These are phyloP conservation scores for Asterochloris sp. DNA, from an alignment of 139 green algal species.

Conservation along the genomic window DNA sequence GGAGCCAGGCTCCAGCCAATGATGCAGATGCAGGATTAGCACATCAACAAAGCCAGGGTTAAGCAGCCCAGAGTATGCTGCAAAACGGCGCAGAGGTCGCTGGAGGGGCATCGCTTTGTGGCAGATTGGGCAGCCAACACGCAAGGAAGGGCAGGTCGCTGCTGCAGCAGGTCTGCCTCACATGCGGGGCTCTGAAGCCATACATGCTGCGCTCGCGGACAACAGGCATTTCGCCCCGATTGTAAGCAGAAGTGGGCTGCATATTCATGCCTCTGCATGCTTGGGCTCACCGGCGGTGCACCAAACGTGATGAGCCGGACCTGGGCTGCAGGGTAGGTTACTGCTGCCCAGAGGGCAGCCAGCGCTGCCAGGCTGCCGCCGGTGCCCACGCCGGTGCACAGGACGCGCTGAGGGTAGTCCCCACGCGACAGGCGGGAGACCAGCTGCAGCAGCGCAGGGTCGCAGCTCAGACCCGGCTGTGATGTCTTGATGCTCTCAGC, in stretches of 20 bases:
- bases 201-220: not conserved
- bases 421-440: not conserved
- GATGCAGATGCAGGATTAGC: too few relatives aligned
- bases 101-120: not conserved
- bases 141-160: not conserved
- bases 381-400: constrained; percentile 14
- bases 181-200: not conserved
- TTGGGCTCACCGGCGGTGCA: constrained; percentile 11
- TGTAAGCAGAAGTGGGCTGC: not conserved
- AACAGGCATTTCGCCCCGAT: not conserved
- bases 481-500: not conserved
- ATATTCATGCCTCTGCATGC: not conserved
- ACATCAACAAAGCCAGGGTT: too few relatives aligned
- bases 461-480: not conserved
- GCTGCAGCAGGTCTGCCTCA: not conserved
- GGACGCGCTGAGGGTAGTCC: constrained; percentile 1
- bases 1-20: too few relatives aligned
- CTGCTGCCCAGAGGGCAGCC: constrained; percentile 23
- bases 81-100: too few relatives aligned
- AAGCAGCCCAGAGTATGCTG: too few relatives aligned
- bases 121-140: not conserved
- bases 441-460: not conserved
- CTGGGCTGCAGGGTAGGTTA: constrained; percentile 9
- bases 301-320: constrained; percentile 26
- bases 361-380: constrained; percentile 16